Percentiles rank a stretch among this genome's conserved stretches.
Conservation (phyloP, 1,139 yeast genomes). For the Geotrichum europaeum region DNA sequence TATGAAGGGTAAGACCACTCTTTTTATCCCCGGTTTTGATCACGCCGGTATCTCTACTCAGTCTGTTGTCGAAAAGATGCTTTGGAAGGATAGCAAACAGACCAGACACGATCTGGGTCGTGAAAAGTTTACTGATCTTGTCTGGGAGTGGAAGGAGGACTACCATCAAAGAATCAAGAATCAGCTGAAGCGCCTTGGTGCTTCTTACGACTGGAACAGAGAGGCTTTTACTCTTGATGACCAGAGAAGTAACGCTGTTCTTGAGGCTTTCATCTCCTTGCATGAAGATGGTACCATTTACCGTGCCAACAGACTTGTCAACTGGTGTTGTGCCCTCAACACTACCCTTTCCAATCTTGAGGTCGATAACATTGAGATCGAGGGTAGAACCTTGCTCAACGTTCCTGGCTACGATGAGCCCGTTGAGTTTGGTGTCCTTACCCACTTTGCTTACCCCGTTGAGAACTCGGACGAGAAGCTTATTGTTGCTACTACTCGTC, state of each 20-base stretch:
- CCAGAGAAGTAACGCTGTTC: conserved; percentile 69
- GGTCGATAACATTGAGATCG: conserved; percentile 84
- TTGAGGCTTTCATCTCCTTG: conserved; percentile 83
- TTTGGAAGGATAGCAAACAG: conserved; percentile 81
- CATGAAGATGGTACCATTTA: conserved; percentile 95
- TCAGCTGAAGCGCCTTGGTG: conserved; percentile 85
- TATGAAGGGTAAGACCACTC: conserved; percentile 93
- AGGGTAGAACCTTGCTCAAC: conserved; percentile 71
- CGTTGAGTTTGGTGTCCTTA: conserved; percentile 92
- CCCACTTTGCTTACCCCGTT: conserved; percentile 87
- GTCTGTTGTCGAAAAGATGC: conserved; percentile 93
- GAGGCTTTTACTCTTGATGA: conserved; percentile 93
- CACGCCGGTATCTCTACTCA: conserved; percentile 99
- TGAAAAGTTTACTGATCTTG: conserved; percentile 78
- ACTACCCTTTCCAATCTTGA: conserved; percentile 95
- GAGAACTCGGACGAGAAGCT: conserved; percentile 83
- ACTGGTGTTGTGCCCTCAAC: conserved; percentile 93
- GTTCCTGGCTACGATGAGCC: conserved; percentile 90
- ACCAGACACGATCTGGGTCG: conserved; percentile 96
- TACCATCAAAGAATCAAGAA: conserved; percentile 79
- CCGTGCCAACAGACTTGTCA: conserved; percentile 87
- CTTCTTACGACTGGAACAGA: conserved; percentile 92
- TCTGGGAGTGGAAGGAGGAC: conserved; percentile 98
- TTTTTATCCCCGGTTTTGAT: conserved; percentile 94
- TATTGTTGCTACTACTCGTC: conserved; percentile 96